Base-by-base conservation (phyloP, 352 stramenopile species). In the Hyaloperonospora arabidopsidis region DNA sequence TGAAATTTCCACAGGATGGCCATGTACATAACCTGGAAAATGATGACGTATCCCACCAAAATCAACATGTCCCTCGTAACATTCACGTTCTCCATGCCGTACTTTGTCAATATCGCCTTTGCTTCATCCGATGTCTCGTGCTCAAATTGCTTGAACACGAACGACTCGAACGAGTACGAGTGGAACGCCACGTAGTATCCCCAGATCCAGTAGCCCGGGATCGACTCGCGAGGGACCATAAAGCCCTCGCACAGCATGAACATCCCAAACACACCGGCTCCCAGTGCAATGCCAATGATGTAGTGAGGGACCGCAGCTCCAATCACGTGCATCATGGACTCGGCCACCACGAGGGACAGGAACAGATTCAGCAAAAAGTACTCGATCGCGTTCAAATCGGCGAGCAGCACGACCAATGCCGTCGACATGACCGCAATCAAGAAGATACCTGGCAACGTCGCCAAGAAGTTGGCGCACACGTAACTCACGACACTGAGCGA, bases 131-230 rank as follows among this genome's bases (percentile, higher is more conserved):
- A 63, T 22, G 61, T 56, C 54, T 65, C 49, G 11, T 61, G 28
- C 13, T 59, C 54, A 50, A 89, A 93, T 38, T 94, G 73, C 29
- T 89, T 65, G 58, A 73, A 80, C 67, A 93, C 74, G 58, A 95
- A 87, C n/a, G 67, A 74, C 68, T 87, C 59, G 63, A 94, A 89
- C 44, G 69, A 71, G 52, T 91, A 93, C 40, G 82, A 85, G 63
- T 90, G 84, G 62, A 95, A 90, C 5, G 74, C 74, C 7, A 90
- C 43, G 67, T 93, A 90, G 61, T 93, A 87, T n/a, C 69, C 68
- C 85, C 84, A 95, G 38, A 70, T 71, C 68, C 84, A 84, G 60
- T 84, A 86, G 40, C 45, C 34, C 15, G 79, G 79, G 48, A 95
- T 90, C 32, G 61, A 56, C 23, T 64, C 45, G 18, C 45, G 61